Evolutionary conservation across 148 eudicot genomes (phyloP).

Genomic region (Diospyros kaki): DNA sequence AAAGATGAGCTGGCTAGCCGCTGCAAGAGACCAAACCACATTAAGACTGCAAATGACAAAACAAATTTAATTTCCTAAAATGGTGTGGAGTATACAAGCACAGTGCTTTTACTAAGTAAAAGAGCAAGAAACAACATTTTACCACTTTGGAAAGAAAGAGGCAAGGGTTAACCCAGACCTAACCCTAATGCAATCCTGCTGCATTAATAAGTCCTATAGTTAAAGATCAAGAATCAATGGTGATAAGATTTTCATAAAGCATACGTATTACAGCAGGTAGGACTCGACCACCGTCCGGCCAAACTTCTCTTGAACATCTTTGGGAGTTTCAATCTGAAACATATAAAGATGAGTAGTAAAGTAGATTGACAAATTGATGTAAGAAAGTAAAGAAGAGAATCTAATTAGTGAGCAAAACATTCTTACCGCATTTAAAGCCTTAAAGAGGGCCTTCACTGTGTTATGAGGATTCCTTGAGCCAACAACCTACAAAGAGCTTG

Average conservation of each 20-base stretch:
- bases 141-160: too few species aligned
- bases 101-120: too few species aligned
- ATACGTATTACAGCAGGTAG: conserved; percentile 49
- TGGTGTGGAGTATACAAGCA: too few species aligned
- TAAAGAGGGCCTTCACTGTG: conserved; percentile 82
- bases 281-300: conserved; percentile 94
- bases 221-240: too few species aligned
- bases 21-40: too few species aligned
- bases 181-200: too few species aligned
- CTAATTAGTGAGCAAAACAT: neutral
- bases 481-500: conserved; percentile 50
- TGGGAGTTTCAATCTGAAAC: conserved; percentile 81
- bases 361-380: neutral
- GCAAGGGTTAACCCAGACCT: too few species aligned
- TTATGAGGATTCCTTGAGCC: conserved; percentile 92
- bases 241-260: neutral
- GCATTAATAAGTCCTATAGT: too few species aligned
- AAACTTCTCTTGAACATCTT: conserved; percentile 92
- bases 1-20: too few species aligned
- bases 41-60: too few species aligned
- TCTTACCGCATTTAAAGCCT: conserved; percentile 84
- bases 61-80: too few species aligned
- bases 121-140: too few species aligned
- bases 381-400: neutral
- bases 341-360: neutral